phyloP scores from a whole-genome alignment of 306 rosid genomes.

The Ormosia semicastrata region DNA sequence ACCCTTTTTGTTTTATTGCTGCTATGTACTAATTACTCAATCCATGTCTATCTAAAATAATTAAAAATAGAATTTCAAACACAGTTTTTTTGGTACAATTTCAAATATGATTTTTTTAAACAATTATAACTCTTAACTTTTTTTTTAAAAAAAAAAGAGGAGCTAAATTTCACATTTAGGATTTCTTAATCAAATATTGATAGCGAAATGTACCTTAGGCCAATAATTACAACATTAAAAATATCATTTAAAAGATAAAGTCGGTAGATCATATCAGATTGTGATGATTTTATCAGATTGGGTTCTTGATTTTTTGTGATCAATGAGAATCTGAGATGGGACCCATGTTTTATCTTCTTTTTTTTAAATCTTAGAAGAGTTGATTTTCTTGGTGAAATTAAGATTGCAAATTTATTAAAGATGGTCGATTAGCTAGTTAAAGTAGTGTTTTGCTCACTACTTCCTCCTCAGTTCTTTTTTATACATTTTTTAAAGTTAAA shows the following conservation, averaged over 20 bases:
- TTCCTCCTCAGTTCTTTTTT: no score
- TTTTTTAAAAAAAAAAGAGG: no score
- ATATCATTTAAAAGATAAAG: slow-evolving; percentile 54
- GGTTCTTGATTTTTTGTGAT: slow-evolving; percentile 44
- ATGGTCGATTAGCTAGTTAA: no score
- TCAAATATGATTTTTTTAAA: no score
- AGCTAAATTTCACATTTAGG: background rate
- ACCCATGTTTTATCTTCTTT: slow-evolving; percentile 37
- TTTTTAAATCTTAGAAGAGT: background rate
- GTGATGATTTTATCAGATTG: slow-evolving; percentile 70
- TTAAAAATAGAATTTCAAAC: slow-evolving; percentile 23
- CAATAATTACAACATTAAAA: slow-evolving; percentile 40
- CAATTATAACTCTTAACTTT: no score
- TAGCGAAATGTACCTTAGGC: slow-evolving; percentile 30
- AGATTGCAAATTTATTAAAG: background rate
- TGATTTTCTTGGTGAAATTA: background rate
- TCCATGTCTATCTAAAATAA: slow-evolving; percentile 31
- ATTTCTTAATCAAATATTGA: slow-evolving; percentile 24
- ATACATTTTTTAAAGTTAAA: no score
- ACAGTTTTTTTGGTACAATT: no score
- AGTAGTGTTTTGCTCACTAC: no score
- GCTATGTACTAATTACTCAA: no score
- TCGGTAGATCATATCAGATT: slow-evolving; percentile 79
- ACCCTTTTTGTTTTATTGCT: slow-evolving; percentile 18
- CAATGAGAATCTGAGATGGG: slow-evolving; percentile 37